Base-by-base conservation (phyloP, 2,329 filamentous ascomycete genomes). In the Colletotrichum sp. region DNA sequence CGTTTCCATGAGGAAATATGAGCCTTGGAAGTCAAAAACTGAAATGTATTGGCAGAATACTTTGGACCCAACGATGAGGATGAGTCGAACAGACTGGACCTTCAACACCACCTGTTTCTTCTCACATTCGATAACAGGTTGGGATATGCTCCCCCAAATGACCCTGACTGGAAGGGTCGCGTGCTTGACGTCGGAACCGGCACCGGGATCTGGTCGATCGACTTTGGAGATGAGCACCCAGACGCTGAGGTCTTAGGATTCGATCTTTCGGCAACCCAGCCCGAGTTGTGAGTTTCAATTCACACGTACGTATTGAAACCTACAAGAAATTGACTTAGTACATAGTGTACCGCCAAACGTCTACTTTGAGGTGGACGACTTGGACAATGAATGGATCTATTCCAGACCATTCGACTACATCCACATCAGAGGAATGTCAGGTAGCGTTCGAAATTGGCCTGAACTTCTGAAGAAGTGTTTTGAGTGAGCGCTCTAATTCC, bases 271-370 rank as follows among this genome's bases (percentile, higher is more conserved):
- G 85, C 86, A 0, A 87, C 86, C 4, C 85, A 87, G 32, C 84
- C 85, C 1, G 75, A 72, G 2, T 84, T 84, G 82, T 84, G 77
- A 15, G 81, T 18, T 69, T 0, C 6, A 55, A 28, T 21, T 71
- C 16, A 26, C 77, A 6, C 48, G 72, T 57, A 9, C 43, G n/a
- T 13, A 36, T 55, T 18, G 2, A 6, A 61, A 58, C 13, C 26
- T 18, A 21, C 5, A 12, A 2, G 5, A 13, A 21, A 26, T 32
- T 74, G 16, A 73, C 55, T 13, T 5, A 13, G 7, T 36, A 5
- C n/a, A 5, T 9, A 80, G 79, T 71, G 85, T 87, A 5, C 87
- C 87, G 1, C 84, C 85, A 0, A 89, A 90, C 73, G 82, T 87
- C 58, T 79, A 80, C 6, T 89, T 89, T 77, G 83, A 86, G 48